phyloP scores from a whole-genome alignment of 2,329 filamentous ascomycete species.

The Torrubiellomyces zombiae region DNA sequence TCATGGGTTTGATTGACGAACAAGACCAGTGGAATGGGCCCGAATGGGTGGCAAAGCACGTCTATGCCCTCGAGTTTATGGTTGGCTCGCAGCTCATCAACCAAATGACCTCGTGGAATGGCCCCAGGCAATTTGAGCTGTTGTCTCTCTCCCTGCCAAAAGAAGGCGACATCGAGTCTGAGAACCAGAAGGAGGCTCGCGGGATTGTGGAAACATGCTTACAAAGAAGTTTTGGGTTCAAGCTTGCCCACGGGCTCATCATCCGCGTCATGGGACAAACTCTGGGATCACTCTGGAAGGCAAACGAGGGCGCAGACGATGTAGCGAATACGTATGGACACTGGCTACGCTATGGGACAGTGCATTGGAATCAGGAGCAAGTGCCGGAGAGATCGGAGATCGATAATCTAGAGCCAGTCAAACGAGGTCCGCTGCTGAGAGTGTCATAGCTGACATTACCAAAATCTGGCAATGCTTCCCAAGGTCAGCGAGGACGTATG shows the following conservation, averaged over 20 bases:
- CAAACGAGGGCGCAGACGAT: conserved; percentile 28
- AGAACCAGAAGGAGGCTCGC: conserved; percentile 29
- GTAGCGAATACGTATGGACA: conserved; percentile 34
- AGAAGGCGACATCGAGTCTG: conserved; percentile 15
- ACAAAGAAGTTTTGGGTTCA: conserved; percentile 34
- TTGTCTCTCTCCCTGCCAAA: conserved; percentile 21
- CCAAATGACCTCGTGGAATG: conserved; percentile 32
- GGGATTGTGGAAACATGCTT: conserved; percentile 34
- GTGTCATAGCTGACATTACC: too few relatives aligned
- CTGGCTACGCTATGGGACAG: conserved; percentile 33
- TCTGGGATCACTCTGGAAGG: conserved; percentile 35
- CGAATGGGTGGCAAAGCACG: conserved; percentile 26
- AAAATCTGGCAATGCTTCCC: too few relatives aligned
- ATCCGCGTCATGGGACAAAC: conserved; percentile 30
- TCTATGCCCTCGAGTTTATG: conserved; percentile 34
- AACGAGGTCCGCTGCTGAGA: conserved; percentile 14
- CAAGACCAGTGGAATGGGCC: conserved; percentile 37
- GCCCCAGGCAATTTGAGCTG: conserved; percentile 29
- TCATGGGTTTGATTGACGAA: conserved; percentile 33
- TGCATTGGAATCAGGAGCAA: conserved; percentile 26
- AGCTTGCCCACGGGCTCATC: conserved; percentile 37
- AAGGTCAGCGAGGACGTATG: too few relatives aligned
- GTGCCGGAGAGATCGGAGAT: conserved; percentile 20
- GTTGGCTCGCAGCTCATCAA: conserved; percentile 34
- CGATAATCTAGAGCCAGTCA: conserved; percentile 18